Percentiles rank a stretch among this genome's conserved stretches.
Conservation (phyloP, 345 rosid species). For the Cardiospermum halicacabum region DNA sequence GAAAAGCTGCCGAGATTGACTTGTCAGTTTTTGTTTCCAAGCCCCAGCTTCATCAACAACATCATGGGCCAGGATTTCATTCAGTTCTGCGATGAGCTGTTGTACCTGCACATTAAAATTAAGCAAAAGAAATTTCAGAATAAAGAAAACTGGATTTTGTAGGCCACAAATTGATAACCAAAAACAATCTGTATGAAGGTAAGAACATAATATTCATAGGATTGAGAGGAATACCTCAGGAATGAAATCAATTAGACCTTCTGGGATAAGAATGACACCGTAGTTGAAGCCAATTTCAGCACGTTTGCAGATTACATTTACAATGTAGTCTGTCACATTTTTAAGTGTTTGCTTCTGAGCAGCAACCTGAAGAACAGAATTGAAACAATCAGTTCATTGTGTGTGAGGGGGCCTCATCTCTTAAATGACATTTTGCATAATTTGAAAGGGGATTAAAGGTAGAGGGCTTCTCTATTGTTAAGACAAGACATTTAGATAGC, state of each 20-base stretch:
- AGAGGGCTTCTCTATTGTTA: neutral
- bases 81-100: conserved; percentile 80
- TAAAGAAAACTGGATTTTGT: neutral
- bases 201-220: neutral
- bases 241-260: conserved; percentile 97
- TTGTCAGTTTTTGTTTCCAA: conserved; percentile 80
- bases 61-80: conserved; percentile 83
- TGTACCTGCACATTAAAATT: conserved; percentile 54
- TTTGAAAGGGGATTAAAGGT: neutral
- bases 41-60: conserved; percentile 64
- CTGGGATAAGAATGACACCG: conserved; percentile 93
- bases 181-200: neutral
- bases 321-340: conserved; percentile 84
- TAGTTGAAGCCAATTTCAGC: conserved; percentile 69
- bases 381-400: neutral
- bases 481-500: neutral
- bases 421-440: neutral
- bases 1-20: conserved; percentile 62
- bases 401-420: neutral
- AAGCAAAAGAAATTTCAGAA: conserved; percentile 7
- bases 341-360: conserved; percentile 75
- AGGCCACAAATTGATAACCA: neutral
- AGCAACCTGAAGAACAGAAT: conserved; percentile 52
- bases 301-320: conserved; percentile 74
- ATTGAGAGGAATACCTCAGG: conserved; percentile 62